Evolutionary conservation across 352 stramenopile genomes (phyloP), one percentile per base, ranked within the genome.

Genomic region (Phytophthora pseudosyringae): DNA sequence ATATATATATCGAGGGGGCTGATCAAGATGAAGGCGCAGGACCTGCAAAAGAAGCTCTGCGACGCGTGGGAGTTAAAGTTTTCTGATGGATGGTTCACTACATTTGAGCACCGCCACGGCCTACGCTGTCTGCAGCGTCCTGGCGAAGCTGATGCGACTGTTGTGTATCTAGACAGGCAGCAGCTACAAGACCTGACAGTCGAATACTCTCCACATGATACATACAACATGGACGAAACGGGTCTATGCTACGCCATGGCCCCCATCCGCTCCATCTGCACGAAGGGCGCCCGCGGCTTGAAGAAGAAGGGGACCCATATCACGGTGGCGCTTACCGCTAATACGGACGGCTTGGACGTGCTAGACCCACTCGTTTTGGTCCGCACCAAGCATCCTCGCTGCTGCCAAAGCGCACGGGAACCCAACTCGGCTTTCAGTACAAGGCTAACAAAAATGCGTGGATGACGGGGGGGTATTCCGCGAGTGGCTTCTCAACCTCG

Each of bases 231-330:
- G 21, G 21, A 21, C 21, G 21, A 21, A 21, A 21, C 21, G 21
- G 59, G 40, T 5, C 8, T 60, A 3, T 55, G 48, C 29, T 67
- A 60, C 13, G 59, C 49, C 7, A 48, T 60, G 43, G 18, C 59
- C 2, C 58, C 59, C 6, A 25, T 13, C 6, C 58, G 58, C 1
- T 51, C 40, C 15, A 55, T 67, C 9, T 52, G 48, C 21, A 60
- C 33, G 1, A 53, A 38, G 26, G n/a, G n/a, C 4, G 11, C 31
- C 1, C 32, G 32, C 1, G 49, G 49, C 10, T 26, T 57, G 7
- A 62, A 68, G 33, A 57, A 61, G 3, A 57, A 61, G 5, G 53
- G 62, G 40, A 62, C 50, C 11, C 2, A 50, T 6, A 57, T 68
- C 9, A 57, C 51, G 0, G 4, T 68, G 5, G 29, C 38, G 7